Base-by-base conservation (phyloP, 345 rosid genomes). In the Pseudoturritis turrita region DNA sequence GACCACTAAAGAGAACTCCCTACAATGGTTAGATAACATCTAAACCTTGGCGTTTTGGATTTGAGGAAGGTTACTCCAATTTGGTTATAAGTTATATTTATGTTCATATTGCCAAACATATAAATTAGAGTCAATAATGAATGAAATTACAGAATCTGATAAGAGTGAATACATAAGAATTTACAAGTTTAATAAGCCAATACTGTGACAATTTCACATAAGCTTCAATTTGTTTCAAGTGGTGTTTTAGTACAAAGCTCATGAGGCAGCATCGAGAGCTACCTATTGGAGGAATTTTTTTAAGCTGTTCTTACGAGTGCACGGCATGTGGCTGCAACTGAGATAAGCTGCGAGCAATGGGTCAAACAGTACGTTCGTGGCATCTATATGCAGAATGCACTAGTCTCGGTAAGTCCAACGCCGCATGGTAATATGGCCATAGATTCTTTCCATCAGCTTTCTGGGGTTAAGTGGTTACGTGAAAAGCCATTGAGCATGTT, bases 271-370 rank as follows among this genome's bases (percentile, higher is more conserved):
- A n/a, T n/a, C n/a, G n/a, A n/a, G n/a, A n/a, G n/a, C n/a, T n/a
- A n/a, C n/a, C n/a, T n/a, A n/a, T n/a, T n/a, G n/a, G n/a, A n/a
- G n/a, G n/a, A n/a, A n/a, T n/a, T n/a, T n/a, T n/a, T n/a, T n/a
- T n/a, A 86, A 76, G 84, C 83, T 45, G 97, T 91, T 58, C 96
- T 91, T 61, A 87, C 83, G 78, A 96, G 93, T 9, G 93, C 96
- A 44, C 74, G 97, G 60, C 97, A 91, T 82, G 83, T 91, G 94
- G 97, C 96, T 45, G 94, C 93, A 2, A 83, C 86, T 69, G 96
- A 87, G 83, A 89, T 91, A 78, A 89, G 97, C 64, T 85, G 91
- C 69, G 96, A 89, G 77, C 90, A 92, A 21, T 83, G 70, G 43
- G 83, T 91, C 17, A 83, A 84, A 71, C 85, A 79, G 72, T 81